Evolutionary conservation across 768 basidiomycete species (phyloP), one percentile per base, ranked within the genome.

Genomic region (Boletus coccyginus): DNA sequence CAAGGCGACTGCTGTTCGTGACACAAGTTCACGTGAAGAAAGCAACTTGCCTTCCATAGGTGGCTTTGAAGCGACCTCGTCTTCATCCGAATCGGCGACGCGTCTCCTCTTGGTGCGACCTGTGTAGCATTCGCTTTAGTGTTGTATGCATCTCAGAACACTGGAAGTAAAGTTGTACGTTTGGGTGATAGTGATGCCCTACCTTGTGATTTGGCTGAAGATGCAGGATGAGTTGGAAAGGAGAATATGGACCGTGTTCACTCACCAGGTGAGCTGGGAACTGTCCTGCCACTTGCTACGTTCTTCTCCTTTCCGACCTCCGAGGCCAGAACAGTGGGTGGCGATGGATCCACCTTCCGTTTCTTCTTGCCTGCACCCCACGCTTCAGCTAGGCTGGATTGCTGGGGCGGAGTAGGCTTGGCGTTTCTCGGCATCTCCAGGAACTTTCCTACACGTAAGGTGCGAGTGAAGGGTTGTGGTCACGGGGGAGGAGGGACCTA

Each of bases 341-440:
- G 63, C 41, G 67, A 62, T 61, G 70, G 56, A 33, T 53, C 58
- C 3, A 57, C 52, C 38, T 57, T 64, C 16, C 58, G 65, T 57
- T 70, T 66, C 61, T 72, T 78, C 74, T 70, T 79, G 71, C 81
- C 81, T 62, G 73, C 75, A 11, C 76, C 78, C 88, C 89, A 93
- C 75, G 90, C 78, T 52, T 91, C 88, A 54, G 82, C 78, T 39
- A 94, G 80, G 64, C 77, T 91, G n/a, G 90, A 77, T 68, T 94
- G 91, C 55, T 90, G 89, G 8, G 86, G 83, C 0, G 87, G 86
- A 4, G 85, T 70, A 31, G 82, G 68, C 71, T 89, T 91, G n/a
- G 66, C 61, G 31, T 78, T 78, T 60, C 79, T 79, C 0, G 91
- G 88, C 87, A 91, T 88, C 55, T 79, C 76, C 53, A 92, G 84